Conservation (phyloP, 2,329 filamentous ascomycete species). For the Sodiomyces alkalinus region DNA sequence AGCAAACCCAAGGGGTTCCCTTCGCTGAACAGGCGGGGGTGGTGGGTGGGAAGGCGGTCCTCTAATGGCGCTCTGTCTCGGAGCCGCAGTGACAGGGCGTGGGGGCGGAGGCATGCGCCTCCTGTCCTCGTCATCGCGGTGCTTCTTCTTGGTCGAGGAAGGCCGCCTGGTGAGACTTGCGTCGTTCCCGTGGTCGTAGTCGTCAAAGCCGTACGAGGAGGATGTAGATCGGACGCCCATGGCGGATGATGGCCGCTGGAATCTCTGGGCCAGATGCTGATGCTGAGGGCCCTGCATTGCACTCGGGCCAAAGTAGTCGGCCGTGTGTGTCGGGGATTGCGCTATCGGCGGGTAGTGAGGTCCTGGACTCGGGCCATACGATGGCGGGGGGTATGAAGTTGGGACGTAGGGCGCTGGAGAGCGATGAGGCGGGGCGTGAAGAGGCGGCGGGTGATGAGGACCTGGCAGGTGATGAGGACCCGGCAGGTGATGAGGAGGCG, state of each 20-base stretch:
- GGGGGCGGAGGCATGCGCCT: constrained; percentile 33
- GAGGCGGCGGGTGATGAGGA: background rate
- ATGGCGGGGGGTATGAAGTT: constrained; percentile 1
- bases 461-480: constrained; percentile 1
- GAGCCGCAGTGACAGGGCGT: constrained; percentile 1
- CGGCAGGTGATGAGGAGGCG: constrained; percentile 3
- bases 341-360: background rate
- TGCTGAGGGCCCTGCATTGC: constrained; percentile 12
- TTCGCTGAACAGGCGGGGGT: constrained; percentile 3
- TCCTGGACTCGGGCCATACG: background rate
- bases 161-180: constrained; percentile 21
- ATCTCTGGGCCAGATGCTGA: constrained; percentile 17
- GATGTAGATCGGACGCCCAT: constrained; percentile 21
- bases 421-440: constrained; percentile 1
- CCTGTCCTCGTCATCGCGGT: constrained; percentile 24
- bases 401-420: constrained; percentile 3
- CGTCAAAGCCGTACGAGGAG: constrained; percentile 20
- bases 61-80: background rate
- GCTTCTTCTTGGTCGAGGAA: constrained; percentile 11
- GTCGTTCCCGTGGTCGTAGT: constrained; percentile 24
- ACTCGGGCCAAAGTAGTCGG: constrained; percentile 6
- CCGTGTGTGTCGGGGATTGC: constrained; percentile 2
- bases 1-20: background rate
- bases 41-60: constrained; percentile 9
- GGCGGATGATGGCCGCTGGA: constrained; percentile 21